A percentile compares a stretch with the other conserved stretches of the same genome.
These are phyloP conservation scores for Dactylella cylindrospora DNA, from an alignment of 2,329 filamentous ascomycete genomes.

Conservation along the genomic window DNA sequence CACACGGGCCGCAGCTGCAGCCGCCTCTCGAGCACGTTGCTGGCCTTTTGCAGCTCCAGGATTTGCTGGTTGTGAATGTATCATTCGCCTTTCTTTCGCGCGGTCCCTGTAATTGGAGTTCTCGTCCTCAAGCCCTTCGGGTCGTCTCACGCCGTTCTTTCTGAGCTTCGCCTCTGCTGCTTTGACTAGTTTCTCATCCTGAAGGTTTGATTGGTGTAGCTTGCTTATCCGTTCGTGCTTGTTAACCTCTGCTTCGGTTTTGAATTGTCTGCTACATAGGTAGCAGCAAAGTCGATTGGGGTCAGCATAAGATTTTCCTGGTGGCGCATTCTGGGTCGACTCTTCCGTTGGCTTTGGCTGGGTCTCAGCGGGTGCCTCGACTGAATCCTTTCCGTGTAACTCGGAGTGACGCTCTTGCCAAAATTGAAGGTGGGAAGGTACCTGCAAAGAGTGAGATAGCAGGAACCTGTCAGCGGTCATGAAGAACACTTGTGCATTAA, in stretches of 20 bases:
- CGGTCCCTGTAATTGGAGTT: constrained; percentile 63
- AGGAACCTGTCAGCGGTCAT: constrained; percentile 49
- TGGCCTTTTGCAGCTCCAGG: constrained; percentile 49
- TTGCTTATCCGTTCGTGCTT: constrained; percentile 63
- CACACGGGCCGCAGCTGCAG: constrained; percentile 47
- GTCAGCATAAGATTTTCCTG: constrained; percentile 63
- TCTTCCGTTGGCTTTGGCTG: constrained; percentile 45
- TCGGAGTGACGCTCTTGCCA: constrained; percentile 72
- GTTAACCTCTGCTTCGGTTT: constrained; percentile 59
- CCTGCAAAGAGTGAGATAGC: constrained; percentile 52
- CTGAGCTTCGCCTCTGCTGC: constrained; percentile 53
- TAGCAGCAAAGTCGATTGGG: constrained; percentile 62
- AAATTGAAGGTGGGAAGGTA: constrained; percentile 68
- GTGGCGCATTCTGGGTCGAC: constrained; percentile 51
- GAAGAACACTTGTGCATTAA: background rate
- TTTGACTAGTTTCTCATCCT: constrained; percentile 56
- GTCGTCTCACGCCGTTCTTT: constrained; percentile 48
- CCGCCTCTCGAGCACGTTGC: constrained; percentile 50
- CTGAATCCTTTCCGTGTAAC: constrained; percentile 57
- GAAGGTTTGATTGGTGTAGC: constrained; percentile 60
- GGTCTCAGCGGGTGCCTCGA: constrained; percentile 27
- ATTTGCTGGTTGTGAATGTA: constrained; percentile 65
- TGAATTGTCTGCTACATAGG: constrained; percentile 64
- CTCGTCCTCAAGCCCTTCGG: constrained; percentile 23
- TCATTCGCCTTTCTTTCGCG: constrained; percentile 66